Evolutionary conservation across 257 asterid species (phyloP), one percentile per base, ranked within the genome.

Genomic region (Pogostemon cablin): DNA sequence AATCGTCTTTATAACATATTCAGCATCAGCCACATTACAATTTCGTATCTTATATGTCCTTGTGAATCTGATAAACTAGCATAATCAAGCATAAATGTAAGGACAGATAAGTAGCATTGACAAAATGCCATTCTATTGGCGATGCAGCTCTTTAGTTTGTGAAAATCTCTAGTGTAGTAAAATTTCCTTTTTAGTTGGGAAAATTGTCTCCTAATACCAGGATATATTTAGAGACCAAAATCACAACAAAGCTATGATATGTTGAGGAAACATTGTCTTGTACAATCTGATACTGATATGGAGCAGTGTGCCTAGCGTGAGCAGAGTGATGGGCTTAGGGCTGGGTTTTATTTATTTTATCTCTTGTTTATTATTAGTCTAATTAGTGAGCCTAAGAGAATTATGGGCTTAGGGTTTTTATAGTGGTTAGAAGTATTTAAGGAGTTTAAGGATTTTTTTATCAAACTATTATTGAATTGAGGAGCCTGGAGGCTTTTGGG

Each of bases 261-360:
- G 12, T n/a, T 4, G 39, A 15, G 61, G 60, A 48, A 43, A 54
- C 53, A 40, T 64, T 73, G 9, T 41, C 58, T 55, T 20, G 56
- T 47, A 25, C 32, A 25, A 25, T 25, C 32, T 25, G 32, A 25
- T 25, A 25, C 32, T 25, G 32, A 25, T 25, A 25, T 25, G 32
- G 32, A 25, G 32, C 32, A 25, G 32, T 25, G 32, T 25, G 32
- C 32, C 32, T 25, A 25, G 32, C 32, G 32, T 25, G 32, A 25
- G 32, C 32, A 25, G 32, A 25, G 32, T 25, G 32, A 25, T 0
- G 32, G 32, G 32, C 32, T 25, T 25, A 25, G 32, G 32, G 32
- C 32, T 25, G 32, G 32, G 32, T 25, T 25, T 25, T 25, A 25
- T 25, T 25, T 25, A 25, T 25, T 25, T 25, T 25, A 25, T 25